Base-by-base conservation (phyloP, 805 yeast genomes). In the Candida schatavii region DNA sequence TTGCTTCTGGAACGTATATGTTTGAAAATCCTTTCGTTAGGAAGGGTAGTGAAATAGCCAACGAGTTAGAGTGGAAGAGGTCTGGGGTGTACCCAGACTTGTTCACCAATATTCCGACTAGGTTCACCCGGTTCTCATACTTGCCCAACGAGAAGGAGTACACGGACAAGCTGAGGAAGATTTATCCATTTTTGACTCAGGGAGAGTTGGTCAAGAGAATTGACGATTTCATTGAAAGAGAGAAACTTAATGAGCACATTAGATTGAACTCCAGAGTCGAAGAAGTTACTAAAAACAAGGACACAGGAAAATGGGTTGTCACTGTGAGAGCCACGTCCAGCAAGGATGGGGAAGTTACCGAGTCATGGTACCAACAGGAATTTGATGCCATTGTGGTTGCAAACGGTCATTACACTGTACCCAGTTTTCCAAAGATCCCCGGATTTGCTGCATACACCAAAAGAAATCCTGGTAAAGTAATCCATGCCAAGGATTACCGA, bases 311-410 rank as follows among this genome's bases (percentile, higher is more conserved):
- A 51, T 75, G 80, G 80, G 45, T 52, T 1, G 26, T 72, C 6
- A 56, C 62, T 4, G 52, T 66, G 1, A 46, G 54, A 19, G 5
- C 18, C 3, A 35, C 29, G 7, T 44, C 35, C 35, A 44, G 44
- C 9, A 44, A 43, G 6, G 36, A 39, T 2, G 18, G 18, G 5
- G 42, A 27, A 2, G 36, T 21, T 3, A 33, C 33, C 7, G 71
- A 44, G 46, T 46, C 48, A 25, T 75, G 79, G 79, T 74, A 75
- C 46, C 56, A 50, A 20, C 75, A 75, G 40, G 56, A 54, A 26
- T 79, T 71, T 47, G 90, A 85, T 54, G 85, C 79, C 6, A 76
- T 85, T 5, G 76, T 79, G 2, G 57, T 83, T 7, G 84, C 88
- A 5, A 64, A 76, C 5, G 93, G 93, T 1, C 80, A 79, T 45